phyloP scores from a whole-genome alignment of 179 eudicot species.

The Spergularia azorica region DNA sequence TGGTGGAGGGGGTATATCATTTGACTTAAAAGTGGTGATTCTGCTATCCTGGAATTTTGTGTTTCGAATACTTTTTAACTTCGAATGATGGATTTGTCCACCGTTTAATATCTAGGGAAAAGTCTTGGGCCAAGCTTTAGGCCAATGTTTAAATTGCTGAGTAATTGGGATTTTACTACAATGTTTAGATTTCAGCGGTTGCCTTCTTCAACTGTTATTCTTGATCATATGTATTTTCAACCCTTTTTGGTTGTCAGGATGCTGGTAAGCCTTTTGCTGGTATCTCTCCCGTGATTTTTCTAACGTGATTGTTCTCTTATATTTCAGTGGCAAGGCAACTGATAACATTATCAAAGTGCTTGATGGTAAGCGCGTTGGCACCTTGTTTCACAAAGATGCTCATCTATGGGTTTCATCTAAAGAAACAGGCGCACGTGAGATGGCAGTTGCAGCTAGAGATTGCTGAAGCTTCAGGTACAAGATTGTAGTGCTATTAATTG shows the following conservation, averaged over 20 bases:
- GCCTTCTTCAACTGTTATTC: no score
- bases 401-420: constrained; percentile 51
- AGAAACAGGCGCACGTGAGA: constrained; percentile 66
- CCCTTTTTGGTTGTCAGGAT: background rate
- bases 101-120: no score
- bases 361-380: constrained; percentile 73
- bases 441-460: constrained; percentile 97
- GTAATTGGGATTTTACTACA: no score
- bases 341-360: constrained; percentile 77
- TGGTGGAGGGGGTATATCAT: no score
- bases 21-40: no score
- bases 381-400: constrained; percentile 85
- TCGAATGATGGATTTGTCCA: no score
- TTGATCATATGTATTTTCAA: no score
- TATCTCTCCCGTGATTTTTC: background rate
- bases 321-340: constrained; percentile 69
- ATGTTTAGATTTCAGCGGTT: no score
- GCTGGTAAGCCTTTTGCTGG: background rate
- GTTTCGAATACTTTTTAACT: no score
- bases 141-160: no score
- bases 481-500: background rate
- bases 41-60: no score
- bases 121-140: no score
- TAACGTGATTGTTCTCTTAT: constrained; percentile 25
- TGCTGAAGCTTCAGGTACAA: constrained; percentile 78